Conservation (phyloP, 1,284 basidiomycete genomes). For the Veloboletus limbatus region DNA sequence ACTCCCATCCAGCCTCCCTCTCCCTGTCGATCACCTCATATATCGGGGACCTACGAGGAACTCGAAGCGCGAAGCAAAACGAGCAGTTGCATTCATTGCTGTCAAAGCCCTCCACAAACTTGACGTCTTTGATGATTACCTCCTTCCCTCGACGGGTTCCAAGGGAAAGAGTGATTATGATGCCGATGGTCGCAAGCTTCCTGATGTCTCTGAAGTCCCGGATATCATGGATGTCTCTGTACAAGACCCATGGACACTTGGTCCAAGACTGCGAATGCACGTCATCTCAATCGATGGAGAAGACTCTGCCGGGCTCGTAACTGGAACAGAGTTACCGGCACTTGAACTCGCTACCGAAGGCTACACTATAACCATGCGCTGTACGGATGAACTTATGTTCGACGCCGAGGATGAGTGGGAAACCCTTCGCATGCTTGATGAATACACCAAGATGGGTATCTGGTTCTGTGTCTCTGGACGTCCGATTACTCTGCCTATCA, state of each 20-base stretch:
- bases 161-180: slow-evolving; percentile 48
- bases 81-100: slow-evolving; percentile 74
- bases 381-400: slow-evolving; percentile 41
- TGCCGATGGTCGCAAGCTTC: slow-evolving; percentile 46
- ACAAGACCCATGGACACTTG: slow-evolving; percentile 63
- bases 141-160: slow-evolving; percentile 57
- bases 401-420: slow-evolving; percentile 43
- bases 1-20: slow-evolving; percentile 67
- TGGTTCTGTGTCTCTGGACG: slow-evolving; percentile 62
- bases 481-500: slow-evolving; percentile 47
- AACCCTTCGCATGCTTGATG: slow-evolving; percentile 50
- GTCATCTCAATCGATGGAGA: slow-evolving; percentile 50
- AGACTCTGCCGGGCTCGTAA: slow-evolving; percentile 55
- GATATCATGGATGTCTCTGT: slow-evolving; percentile 54
- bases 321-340: slow-evolving; percentile 52
- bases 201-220: slow-evolving; percentile 44
- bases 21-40: slow-evolving; percentile 50
- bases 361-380: slow-evolving; percentile 37
- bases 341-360: slow-evolving; percentile 42
- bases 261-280: slow-evolving; percentile 58
- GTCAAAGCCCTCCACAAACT: slow-evolving; percentile 63
- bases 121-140: slow-evolving; percentile 76
- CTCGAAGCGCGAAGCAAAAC: slow-evolving; percentile 77
- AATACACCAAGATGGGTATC: slow-evolving; percentile 60
- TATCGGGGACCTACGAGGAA: slow-evolving; percentile 55